Percentiles rank a stretch among this genome's conserved stretches.
phyloP scores from a whole-genome alignment of 129 eudicot species.

The Centella asiatica region DNA sequence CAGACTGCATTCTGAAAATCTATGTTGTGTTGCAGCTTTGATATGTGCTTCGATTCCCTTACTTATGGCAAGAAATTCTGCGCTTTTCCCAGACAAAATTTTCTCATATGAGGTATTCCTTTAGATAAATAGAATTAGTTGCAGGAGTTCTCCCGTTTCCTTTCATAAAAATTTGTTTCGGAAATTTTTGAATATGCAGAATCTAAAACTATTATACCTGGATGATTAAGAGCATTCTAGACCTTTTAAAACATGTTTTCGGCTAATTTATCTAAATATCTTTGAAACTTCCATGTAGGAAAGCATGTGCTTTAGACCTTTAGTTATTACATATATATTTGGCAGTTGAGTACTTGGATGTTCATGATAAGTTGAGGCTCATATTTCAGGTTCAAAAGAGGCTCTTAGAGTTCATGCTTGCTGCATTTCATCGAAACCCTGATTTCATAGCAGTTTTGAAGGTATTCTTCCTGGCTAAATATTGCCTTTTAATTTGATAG shows the following conservation, averaged over 20 bases:
- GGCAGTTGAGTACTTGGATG: neutral
- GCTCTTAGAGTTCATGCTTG: constrained; percentile 80
- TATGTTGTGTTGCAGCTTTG: constrained; percentile 57
- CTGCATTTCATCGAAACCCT: constrained; percentile 85
- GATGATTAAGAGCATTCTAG: no score
- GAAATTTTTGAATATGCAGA: no score
- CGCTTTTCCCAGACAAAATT: constrained; percentile 67
- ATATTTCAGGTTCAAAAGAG: constrained; percentile 63
- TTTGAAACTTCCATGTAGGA: no score
- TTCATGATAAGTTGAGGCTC: constrained; percentile 9
- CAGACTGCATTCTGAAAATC: constrained; percentile 10
- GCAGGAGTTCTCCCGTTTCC: no score
- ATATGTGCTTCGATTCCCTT: constrained; percentile 84
- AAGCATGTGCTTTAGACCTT: neutral
- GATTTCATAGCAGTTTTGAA: constrained; percentile 77
- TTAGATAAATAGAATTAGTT: neutral
- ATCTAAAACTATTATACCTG: no score
- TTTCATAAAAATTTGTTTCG: no score
- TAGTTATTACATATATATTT: neutral
- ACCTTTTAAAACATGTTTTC: no score
- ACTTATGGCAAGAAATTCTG: constrained; percentile 70
- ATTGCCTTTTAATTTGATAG: neutral
- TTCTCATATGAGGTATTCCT: constrained; percentile 62
- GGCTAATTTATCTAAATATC: no score
- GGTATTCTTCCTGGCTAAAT: constrained; percentile 35